Evolutionary conservation across 371 early-diverging fungal species (phyloP).

Genomic region (Syncephalis fuscata): DNA sequence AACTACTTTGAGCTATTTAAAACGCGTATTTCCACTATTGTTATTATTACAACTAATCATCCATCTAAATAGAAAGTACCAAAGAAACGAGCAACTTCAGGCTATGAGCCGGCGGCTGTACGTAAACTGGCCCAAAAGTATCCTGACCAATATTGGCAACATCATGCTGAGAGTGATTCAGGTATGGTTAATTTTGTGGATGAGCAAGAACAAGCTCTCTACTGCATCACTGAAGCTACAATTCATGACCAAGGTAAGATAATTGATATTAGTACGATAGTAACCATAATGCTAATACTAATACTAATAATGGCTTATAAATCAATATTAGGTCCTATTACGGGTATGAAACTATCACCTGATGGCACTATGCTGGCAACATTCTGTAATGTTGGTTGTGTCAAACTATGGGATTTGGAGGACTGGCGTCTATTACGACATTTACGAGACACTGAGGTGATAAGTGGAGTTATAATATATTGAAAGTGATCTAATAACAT

Average conservation of each 20-base stretch:
- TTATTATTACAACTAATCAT: too few species aligned
- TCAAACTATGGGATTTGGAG: slow-evolving; percentile 63
- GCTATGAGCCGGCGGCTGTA: slow-evolving; percentile 22
- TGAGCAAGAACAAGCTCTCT: slow-evolving; percentile 30
- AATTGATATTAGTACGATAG: too few species aligned
- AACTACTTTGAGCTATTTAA: too few species aligned
- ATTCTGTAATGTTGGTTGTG: slow-evolving; percentile 62
- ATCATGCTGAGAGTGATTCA: slow-evolving; percentile 22
- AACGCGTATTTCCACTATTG: too few species aligned
- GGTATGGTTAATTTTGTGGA: slow-evolving; percentile 40
- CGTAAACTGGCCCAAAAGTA: slow-evolving; percentile 25
- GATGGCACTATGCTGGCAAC: slow-evolving; percentile 73
- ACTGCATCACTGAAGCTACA: slow-evolving; percentile 22
- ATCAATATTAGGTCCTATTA: slow-evolving; percentile 52
- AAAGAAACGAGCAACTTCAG: too few species aligned
- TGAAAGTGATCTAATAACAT: neutral
- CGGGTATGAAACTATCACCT: slow-evolving; percentile 58
- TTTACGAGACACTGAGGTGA: slow-evolving; percentile 46
- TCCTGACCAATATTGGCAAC: slow-evolving; percentile 44
- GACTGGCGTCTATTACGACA: slow-evolving; percentile 43
- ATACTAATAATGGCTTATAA: too few species aligned
- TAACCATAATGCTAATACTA: neutral
- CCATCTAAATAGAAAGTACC: too few species aligned
- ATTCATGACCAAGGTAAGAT: slow-evolving; percentile 23
- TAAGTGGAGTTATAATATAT: neutral